Base-by-base conservation (phyloP, 257 asterid species). In the Handroanthus guayacan region DNA sequence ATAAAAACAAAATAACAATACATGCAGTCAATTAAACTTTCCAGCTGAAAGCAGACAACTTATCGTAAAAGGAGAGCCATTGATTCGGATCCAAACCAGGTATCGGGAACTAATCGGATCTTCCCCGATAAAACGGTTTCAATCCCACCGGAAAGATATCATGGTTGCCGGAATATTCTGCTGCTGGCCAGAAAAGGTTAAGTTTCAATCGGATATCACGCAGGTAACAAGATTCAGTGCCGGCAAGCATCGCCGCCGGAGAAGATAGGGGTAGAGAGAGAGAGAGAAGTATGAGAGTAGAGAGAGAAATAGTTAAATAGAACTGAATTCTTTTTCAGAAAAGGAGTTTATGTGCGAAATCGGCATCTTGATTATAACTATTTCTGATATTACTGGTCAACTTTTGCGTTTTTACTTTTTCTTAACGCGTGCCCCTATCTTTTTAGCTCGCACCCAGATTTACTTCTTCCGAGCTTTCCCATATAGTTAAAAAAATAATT, bases 11-110 rank as follows among this genome's bases (percentile, higher is more conserved):
- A 75, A 43, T 37, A 63, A 55, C 54, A 47, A 58, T 25, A 64
- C 64, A 70, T 18, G 67, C 74, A 62, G 63, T 56, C 75, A 78
- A 75, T 75, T 64, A 73, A 48, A 20, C 45, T 75, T 65, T 69
- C 36, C 65, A 81, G 51, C 56, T 64, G 16, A 13, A 72, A 75
- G 10, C 73, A 37, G 48, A 75, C 20, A 69, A 72, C 72, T 57
- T 9, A 61, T 61, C 61, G 25, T 5, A 62, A 39, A 67, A 76
- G 61, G 20, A 50, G 48, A 62, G 70, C 65, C 75, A 79, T 16
- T 62, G 77, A 79, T 63, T 75, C 75, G 78, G 86, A 81, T 81
- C 88, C 88, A 62, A 78, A 81, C 84, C 82, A 52, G 47, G 75
- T 56, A 54, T 60, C 62, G 18, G 56, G 17, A 67, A 51, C 56